Percentiles rank a stretch among this genome's conserved stretches.
These are phyloP conservation scores for Akanthomyces muscarius DNA, from an alignment of 2,329 filamentous ascomycete species.

Conservation along the genomic window DNA sequence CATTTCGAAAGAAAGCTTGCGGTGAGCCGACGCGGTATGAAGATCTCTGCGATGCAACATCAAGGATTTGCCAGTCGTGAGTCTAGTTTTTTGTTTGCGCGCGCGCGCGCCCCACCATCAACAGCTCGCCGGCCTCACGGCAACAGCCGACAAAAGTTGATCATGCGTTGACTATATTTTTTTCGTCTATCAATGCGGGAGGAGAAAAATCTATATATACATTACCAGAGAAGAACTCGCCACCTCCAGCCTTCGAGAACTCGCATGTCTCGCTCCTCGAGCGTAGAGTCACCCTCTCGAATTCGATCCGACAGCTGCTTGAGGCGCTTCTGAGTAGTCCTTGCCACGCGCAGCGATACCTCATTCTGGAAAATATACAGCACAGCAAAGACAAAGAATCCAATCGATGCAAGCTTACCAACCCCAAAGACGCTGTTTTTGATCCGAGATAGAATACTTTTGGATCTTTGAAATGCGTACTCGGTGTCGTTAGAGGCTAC, in stretches of 20 bases:
- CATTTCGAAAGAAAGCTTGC: background rate
- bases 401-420: conserved; percentile 45
- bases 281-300: conserved; percentile 42
- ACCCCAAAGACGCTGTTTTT: conserved; percentile 41
- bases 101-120: background rate
- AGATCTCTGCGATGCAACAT: background rate
- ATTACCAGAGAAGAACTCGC: conserved; percentile 48
- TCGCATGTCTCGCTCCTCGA: conserved; percentile 47
- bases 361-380: conserved; percentile 58
- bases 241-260: conserved; percentile 53
- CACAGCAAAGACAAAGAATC: conserved; percentile 53
- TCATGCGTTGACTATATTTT: background rate
- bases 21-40: background rate
- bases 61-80: background rate
- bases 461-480: conserved; percentile 52
- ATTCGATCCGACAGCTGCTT: conserved; percentile 45
- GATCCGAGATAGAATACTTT: conserved; percentile 48
- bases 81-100: background rate
- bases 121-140: background rate
- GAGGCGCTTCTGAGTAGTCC: conserved; percentile 47
- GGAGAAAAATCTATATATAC: background rate
- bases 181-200: background rate
- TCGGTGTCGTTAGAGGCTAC: conserved; percentile 49
- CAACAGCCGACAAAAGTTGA: background rate
- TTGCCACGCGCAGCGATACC: conserved; percentile 51